Conservation (phyloP, 2,329 filamentous ascomycete genomes). For the Phialocephala subalpina region DNA sequence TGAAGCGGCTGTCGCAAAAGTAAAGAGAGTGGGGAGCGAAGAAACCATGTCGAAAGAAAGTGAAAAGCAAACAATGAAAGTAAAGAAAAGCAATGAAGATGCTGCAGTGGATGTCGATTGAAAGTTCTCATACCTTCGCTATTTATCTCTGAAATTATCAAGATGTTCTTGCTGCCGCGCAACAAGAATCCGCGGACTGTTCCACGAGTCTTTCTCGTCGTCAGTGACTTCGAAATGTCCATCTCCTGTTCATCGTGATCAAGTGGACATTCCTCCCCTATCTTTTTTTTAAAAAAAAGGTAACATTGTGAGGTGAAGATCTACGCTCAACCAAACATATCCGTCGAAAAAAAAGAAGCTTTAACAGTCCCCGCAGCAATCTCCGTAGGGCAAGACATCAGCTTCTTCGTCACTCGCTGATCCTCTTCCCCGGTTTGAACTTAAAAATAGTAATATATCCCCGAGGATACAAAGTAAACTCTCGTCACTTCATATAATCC, state of each 20-base stretch:
- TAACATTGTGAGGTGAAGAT: neutral
- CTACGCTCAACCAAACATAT: neutral
- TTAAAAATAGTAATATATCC: neutral
- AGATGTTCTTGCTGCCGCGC: neutral
- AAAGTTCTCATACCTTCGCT: neutral
- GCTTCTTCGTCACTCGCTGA: neutral
- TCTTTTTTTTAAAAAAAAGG: too few species aligned
- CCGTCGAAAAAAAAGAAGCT: neutral
- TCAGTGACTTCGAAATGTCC: neutral
- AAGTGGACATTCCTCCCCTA: neutral
- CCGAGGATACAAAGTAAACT: neutral
- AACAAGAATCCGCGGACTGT: neutral
- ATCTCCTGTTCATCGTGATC: neutral
- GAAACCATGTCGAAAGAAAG: neutral
- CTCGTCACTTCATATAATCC: neutral
- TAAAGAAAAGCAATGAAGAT: neutral
- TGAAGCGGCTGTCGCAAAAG: neutral
- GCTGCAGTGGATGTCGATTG: neutral
- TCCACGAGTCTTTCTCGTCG: neutral
- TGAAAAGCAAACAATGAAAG: neutral
- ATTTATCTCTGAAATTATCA: neutral
- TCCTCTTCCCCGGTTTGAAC: neutral
- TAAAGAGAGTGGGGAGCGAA: constrained; percentile 1
- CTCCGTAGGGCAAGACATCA: neutral
- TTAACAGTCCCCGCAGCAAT: neutral